Base-by-base conservation (phyloP, 2,329 filamentous ascomycete genomes). In the Exophiala alcalophila region DNA sequence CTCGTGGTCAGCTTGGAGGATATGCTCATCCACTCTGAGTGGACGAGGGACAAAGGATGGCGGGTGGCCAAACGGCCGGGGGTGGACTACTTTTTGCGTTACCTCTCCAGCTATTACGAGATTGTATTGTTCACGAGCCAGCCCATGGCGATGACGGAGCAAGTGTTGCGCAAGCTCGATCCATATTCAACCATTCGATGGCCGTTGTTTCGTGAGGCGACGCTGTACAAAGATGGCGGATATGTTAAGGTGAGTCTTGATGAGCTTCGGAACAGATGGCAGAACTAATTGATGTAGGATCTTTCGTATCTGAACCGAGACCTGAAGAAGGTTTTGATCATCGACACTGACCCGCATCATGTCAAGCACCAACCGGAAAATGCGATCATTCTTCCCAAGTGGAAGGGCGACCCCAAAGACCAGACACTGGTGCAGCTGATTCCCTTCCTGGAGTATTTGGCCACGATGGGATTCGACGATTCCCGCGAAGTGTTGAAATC, bases 291-390 rank as follows among this genome's bases (percentile, higher is more conserved):
- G 10, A 14, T 10, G 7, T 57, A 94, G 87, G 92, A 98, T 62
- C 80, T 98, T n/a, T 89, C 89, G 2, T 97, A 95, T 68, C 80
- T 98, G 34, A 98, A 98, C 72, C 86, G 92, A 46, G 89, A 95
- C 60, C 77, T 96, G 23, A 92, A 86, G 54, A 97, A 97, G 70
- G 88, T 94, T 34, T 88, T 98, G 62, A 82, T 98, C 57, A 78
- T 98, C 59, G 92, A 98, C 64, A 95, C 88, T 33, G 83, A 94
- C 53, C 70, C 83, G 26, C 71, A 78, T 27, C 88, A 96, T 59
- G 86, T 91, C 48, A 84, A 86, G 58, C 79, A 84, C 53, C 92
- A 98, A 61, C 92, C 92, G n/a, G 88, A 95, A 59, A 98, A 98
- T 66, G 88, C 92, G 54, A 92, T 98, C 55, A 72, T 97, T 32